These are phyloP conservation scores for Arabidopsis lyrata DNA, from an alignment of 441 rosid species.

Conservation along the genomic window DNA sequence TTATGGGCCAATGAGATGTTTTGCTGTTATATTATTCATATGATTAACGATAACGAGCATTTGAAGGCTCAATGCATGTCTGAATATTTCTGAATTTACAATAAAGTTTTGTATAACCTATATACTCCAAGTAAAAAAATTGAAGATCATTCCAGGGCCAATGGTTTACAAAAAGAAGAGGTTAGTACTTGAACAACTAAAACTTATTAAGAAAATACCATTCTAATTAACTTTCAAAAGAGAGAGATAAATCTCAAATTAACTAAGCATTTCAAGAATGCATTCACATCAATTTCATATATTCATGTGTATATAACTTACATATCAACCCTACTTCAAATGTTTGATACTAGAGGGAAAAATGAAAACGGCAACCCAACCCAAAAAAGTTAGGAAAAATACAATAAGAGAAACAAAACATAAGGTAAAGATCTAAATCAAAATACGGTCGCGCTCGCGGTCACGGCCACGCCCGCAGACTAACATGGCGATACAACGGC, in stretches of 20 bases:
- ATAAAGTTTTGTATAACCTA: not conserved
- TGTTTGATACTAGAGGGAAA: constrained; percentile 28
- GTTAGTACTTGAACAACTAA: constrained; percentile 26
- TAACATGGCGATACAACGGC: constrained; percentile 89
- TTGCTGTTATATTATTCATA: not conserved
- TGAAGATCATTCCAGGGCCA: constrained; percentile 17
- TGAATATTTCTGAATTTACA: not conserved
- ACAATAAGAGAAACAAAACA: constrained; percentile 6
- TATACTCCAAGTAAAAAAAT: constrained; percentile 4
- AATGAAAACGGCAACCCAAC: not conserved
- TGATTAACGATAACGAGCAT: constrained; percentile 10
- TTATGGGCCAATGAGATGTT: not conserved
- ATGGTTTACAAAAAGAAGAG: constrained; percentile 4
- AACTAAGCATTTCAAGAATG: constrained; percentile 33
- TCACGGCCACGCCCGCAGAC: constrained; percentile 72
- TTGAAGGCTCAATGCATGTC: constrained; percentile 5
- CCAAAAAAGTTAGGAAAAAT: not conserved
- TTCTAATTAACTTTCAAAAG: constrained; percentile 8
- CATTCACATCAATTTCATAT: constrained; percentile 34
- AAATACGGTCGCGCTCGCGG: constrained; percentile 30
- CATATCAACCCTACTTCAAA: constrained; percentile 33
- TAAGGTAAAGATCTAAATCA: constrained; percentile 21
- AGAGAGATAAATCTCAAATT: constrained; percentile 8
- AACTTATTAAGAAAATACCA: constrained; percentile 8
- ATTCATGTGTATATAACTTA: constrained; percentile 30